Evolutionary conservation across 1,139 yeast species (phyloP), one percentile per base, ranked within the genome.

Genomic region (Protomyces inouyei): DNA sequence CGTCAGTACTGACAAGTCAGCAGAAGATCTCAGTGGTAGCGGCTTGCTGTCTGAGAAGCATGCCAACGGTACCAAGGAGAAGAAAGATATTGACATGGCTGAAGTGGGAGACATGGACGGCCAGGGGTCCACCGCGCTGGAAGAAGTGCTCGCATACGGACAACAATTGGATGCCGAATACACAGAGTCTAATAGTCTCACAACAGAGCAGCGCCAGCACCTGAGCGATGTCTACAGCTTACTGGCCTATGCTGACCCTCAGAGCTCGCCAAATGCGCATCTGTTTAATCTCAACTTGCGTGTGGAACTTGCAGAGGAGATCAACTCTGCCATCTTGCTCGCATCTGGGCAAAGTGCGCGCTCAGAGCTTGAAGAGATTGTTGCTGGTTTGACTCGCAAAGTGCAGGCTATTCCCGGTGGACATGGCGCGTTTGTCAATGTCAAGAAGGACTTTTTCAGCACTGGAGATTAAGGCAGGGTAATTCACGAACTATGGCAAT

Each of bases 231-330:
- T 83, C 0, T 82, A 83, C 32, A 76, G 83, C 3, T 71, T 85
- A 25, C 71, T 85, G 64, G 85, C 86, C 2, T 84, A 80, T 68
- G 79, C 79, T 10, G 76, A 83, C 65, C 85, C 85, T 0, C 66
- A 69, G 55, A 65, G 70, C 46, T 74, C 75, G 9, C 70, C 70
- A 60, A 72, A 79, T 57, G 78, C 80, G n/a, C 73, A 74, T 53
- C 69, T 78, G 53, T 72, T 81, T 53, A 75, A 74, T 38, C 72
- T 71, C 18, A 72, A 72, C 5, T 79, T 78, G 55, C 72, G 79
- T 23, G 68, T 71, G 1, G 76, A 75, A 56, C 68, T 81, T 40
- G 76, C 79, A 32, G 83, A 82, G 66, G 78, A 77, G 57, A 71
- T 82, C 54, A 80, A 80, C 66, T 72, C 78, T 18, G 77, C 78